Conservation (phyloP, 768 basidiomycete genomes). For the Podaxis mareebaensis region DNA sequence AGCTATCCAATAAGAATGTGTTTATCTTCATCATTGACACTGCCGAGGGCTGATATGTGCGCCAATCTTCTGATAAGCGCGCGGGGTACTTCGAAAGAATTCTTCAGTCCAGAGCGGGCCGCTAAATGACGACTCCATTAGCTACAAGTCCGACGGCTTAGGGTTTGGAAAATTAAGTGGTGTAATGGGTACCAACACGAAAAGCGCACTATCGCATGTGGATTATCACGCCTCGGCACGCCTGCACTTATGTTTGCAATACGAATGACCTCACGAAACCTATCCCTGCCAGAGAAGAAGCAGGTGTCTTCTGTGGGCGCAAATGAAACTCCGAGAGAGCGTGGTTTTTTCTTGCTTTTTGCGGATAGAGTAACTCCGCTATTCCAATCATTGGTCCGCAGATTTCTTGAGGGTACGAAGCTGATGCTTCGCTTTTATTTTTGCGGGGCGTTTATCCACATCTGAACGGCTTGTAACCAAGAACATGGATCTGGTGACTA, state of each 20-base stretch:
- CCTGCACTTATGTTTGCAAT: neutral
- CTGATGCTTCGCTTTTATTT: neutral
- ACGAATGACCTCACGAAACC: neutral
- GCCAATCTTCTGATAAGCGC: neutral
- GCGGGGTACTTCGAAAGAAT: neutral
- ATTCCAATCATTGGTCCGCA: neutral
- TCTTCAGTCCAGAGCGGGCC: neutral
- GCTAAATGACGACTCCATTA: neutral
- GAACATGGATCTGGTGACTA: neutral
- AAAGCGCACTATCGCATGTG: neutral
- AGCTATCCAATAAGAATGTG: neutral
- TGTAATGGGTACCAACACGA: neutral
- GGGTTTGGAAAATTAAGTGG: neutral
- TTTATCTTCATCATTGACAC: neutral
- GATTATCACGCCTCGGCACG: neutral
- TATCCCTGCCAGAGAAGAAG: neutral
- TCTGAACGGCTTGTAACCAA: neutral
- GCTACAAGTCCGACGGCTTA: neutral
- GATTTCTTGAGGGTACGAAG: neutral
- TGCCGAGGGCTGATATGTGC: neutral
- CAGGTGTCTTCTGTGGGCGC: neutral
- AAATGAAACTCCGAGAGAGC: neutral
- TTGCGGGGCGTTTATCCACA: neutral
- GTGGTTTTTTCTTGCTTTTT: neutral
- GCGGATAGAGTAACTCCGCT: neutral